Evolutionary conservation across 1,139 yeast genomes (phyloP).

Genomic region (Blastobotrys petasosporus): DNA sequence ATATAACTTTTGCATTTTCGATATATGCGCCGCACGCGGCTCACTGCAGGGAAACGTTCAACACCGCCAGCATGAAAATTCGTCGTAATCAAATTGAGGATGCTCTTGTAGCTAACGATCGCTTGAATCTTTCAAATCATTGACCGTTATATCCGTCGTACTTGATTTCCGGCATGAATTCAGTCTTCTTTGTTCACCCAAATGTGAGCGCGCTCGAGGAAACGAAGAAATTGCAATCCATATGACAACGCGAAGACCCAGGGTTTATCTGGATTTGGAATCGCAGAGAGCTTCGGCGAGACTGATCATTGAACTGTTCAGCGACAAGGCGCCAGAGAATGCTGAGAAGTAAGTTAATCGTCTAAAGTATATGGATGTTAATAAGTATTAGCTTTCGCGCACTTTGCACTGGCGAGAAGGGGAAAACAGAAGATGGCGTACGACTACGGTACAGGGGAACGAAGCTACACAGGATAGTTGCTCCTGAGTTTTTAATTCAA

Average conservation of each 20-base stretch:
- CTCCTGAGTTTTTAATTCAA: constrained; percentile 68
- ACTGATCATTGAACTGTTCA: constrained; percentile 53
- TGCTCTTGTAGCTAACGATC: too few species aligned
- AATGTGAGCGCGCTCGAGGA: too few species aligned
- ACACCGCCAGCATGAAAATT: background rate
- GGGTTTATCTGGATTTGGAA: constrained; percentile 53
- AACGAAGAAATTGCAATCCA: too few species aligned
- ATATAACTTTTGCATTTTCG: too few species aligned
- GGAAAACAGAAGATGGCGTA: constrained; percentile 13
- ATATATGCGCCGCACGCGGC: background rate
- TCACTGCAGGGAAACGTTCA: background rate
- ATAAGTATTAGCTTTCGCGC: constrained; percentile 24
- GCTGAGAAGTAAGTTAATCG: constrained; percentile 44
- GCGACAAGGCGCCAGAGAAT: constrained; percentile 53
- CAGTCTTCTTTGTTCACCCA: too few species aligned
- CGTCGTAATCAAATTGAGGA: too few species aligned
- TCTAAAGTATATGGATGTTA: constrained; percentile 2
- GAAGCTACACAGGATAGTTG: constrained; percentile 62
- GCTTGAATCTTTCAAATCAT: too few species aligned
- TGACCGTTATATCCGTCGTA: too few species aligned
- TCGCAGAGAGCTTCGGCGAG: constrained; percentile 53
- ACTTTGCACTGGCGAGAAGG: constrained; percentile 29
- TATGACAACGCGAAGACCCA: constrained; percentile 11
- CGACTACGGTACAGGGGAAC: constrained; percentile 41
- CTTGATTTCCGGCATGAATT: too few species aligned